Base-by-base conservation (phyloP, 257 asterid genomes). In the Parsonsia alboflavescens region DNA sequence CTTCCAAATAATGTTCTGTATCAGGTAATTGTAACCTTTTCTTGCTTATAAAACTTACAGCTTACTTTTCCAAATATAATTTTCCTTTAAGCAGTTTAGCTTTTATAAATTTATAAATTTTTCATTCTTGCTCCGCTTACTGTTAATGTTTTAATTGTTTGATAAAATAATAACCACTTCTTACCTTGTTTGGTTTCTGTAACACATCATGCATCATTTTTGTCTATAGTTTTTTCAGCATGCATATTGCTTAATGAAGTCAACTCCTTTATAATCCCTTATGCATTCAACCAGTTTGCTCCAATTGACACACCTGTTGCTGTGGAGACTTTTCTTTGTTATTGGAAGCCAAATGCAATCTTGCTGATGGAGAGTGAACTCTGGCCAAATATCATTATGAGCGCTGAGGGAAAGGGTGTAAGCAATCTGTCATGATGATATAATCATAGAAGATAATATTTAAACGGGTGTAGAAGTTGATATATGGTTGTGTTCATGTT, bases 301-400 rank as follows among this genome's bases (percentile, higher is more conserved):
- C 99, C 99, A 21, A 81, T 94, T 80, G 99, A 94, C 76, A 82
- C 88, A 33, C 97, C 97, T n/a, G 83, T 82, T 68, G 84, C 87
- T 54, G 74, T 92, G 86, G 97, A 89, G 79, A 83, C 90, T 70
- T 94, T 94, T 84, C 92, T 92, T 80, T 71, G 72, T 71, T 88
- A 88, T 73, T 94, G 99, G 99, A 90, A 86, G 84, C 98, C 99
- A 74, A 83, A 78, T 79, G 91, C 89, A 73, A 83, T 92, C 78
- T 71, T 94, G 76, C 89, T 94, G 42, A 83, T 94, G 83, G 98
- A 94, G 83, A 94, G 90, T 78, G 97, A 94, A 82, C 82, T 94
- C 71, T 94, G 96, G 97, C 98, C 98, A 48, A 94, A 92, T 87
- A 93, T 94, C 84, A 81, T 94, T 22, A 89, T 92, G 86, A 80